Conservation (phyloP, 352 stramenopile species). For the Blastocystis sp. region DNA sequence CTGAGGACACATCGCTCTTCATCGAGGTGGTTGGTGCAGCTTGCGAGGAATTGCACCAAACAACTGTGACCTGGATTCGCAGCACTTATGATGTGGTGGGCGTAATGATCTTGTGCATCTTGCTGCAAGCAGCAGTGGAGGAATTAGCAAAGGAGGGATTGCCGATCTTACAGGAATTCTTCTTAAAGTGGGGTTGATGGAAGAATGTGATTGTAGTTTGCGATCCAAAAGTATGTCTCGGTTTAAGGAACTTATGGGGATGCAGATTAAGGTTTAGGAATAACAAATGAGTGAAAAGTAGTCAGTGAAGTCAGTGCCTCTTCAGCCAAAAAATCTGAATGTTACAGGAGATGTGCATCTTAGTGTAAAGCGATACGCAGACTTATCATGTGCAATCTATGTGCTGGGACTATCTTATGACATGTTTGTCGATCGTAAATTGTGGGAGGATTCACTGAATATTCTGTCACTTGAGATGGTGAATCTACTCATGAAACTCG, state of each 20-base stretch:
- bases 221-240: slow-evolving; percentile 6
- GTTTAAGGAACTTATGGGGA: slow-evolving; percentile 5
- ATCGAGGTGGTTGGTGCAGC: not conserved
- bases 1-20: not conserved
- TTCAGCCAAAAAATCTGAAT: slow-evolving; percentile 30
- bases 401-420: slow-evolving; percentile 10
- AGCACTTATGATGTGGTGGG: not conserved
- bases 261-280: not conserved
- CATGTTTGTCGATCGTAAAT: not conserved
- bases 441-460: not conserved
- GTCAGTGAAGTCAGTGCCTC: not conserved
- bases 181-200: not conserved
- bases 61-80: not conserved
- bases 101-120: slow-evolving; percentile 5
- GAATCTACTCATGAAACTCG: slow-evolving; percentile 39
- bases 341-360: not conserved
- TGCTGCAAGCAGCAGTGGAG: slow-evolving; percentile 9
- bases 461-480: slow-evolving; percentile 14
- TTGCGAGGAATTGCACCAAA: not conserved
- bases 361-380: not conserved
- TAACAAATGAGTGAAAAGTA: not conserved
- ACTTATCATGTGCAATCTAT: not conserved
- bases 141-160: slow-evolving; percentile 10
- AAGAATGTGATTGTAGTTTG: not conserved
- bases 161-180: slow-evolving; percentile 30